Conservation (phyloP, 306 rosid genomes). For the Quercus suber region DNA sequence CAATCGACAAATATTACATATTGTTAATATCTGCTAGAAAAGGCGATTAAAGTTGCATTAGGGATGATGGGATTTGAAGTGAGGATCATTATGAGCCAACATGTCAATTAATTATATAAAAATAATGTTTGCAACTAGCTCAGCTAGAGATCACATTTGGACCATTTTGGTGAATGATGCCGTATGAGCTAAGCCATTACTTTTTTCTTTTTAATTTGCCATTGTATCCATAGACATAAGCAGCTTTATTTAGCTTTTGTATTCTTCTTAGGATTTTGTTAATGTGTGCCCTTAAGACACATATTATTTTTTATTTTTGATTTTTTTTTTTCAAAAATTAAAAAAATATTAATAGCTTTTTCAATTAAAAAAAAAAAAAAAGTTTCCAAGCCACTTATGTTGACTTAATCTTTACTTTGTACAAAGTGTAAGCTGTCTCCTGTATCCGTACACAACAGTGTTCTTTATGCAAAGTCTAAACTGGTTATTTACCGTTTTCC, state of each 20-base stretch:
- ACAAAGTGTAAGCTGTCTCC: constrained; percentile 27
- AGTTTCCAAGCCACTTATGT: too few species aligned
- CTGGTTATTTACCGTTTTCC: background rate
- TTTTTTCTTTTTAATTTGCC: background rate
- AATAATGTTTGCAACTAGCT: background rate
- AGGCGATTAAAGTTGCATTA: too few species aligned
- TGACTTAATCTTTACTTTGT: constrained; percentile 13
- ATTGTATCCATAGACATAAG: background rate
- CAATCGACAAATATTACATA: too few species aligned
- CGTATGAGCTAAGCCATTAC: background rate
- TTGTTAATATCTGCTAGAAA: background rate
- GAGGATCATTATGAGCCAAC: too few species aligned
- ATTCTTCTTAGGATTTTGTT: too few species aligned
- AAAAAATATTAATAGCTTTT: too few species aligned
- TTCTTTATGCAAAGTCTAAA: constrained; percentile 12
- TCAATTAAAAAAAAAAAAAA: too few species aligned
- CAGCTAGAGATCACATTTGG: constrained; percentile 3
- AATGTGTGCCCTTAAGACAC: too few species aligned
- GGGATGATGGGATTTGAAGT: too few species aligned
- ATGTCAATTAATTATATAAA: background rate
- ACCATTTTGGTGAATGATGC: background rate
- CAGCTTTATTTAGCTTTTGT: background rate
- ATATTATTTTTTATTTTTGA: too few species aligned
- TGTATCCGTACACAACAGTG: constrained; percentile 35
- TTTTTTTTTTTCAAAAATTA: too few species aligned